Evolutionary conservation across 306 rosid species (phyloP), one percentile per base, ranked within the genome.

Genomic region (Castanopsis chinensis): DNA sequence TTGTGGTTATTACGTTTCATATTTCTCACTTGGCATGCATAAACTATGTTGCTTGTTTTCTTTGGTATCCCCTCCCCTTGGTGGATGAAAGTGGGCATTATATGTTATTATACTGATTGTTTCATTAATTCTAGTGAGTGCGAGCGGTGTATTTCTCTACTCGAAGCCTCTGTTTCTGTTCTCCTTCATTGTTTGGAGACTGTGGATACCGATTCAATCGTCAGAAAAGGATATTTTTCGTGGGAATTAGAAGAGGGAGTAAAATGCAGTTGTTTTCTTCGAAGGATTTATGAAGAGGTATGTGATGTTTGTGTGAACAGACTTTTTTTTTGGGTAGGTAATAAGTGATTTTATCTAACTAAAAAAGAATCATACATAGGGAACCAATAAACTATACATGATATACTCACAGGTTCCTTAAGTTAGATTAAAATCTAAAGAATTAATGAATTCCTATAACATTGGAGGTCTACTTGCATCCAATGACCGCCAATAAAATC

Each of bases 241-340:
- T 92, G 91, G 95, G 85, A 93, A 71, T 85, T 89, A 68, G 91
- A 90, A 70, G 97, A 91, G 88, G 99, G 88, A 59, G 91, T 94
- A 75, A 88, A 83, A 85, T 94, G 97, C 85, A 97, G 97, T 69
- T 81, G 86, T 85, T 87, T 80, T 83, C 91, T 94, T 21, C 83
- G 92, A 82, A 88, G 99, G 73, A 84, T 94, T 78, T 91, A 87
- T 37, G 96, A 94, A 84, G 98, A 94, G 97, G 98, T 94, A 58
- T 8, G 88, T 82, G 71, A n/a, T 75, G 58, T 69, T 78, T 68
- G 80, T 71, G 23, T 76, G 35, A 69, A 5, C 55, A 37, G 70
- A 60, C 58, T 83, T 21, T 68, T 15, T 41, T 60, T 30, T 25
- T 75, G 13, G 15, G 77, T 72, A 41, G 30, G 5, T 1, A 49